Percentiles rank a stretch among this genome's conserved stretches.
Conservation (phyloP, 345 rosid species). For the Garcia nutans region DNA sequence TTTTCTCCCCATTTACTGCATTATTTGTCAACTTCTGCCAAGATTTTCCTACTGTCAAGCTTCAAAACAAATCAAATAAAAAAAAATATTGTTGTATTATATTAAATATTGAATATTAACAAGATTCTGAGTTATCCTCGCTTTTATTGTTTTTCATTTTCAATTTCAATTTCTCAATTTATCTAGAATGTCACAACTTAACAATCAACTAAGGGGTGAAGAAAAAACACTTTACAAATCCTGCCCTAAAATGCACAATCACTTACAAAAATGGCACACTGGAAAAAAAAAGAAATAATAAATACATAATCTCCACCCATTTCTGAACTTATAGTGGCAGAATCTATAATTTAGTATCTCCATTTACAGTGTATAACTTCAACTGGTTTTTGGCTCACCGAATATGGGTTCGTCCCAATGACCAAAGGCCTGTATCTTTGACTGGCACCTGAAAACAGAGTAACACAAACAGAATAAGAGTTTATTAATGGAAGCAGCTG, state of each 20-base stretch:
- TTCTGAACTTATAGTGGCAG: not conserved
- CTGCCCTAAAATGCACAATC: not conserved
- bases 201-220: too few relatives aligned
- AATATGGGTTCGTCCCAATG: constrained; percentile 80
- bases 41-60: too few relatives aligned
- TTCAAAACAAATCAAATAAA: too few relatives aligned
- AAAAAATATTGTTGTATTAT: too few relatives aligned
- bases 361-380: not conserved
- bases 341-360: not conserved
- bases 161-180: not conserved
- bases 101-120: too few relatives aligned
- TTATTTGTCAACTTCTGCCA: too few relatives aligned
- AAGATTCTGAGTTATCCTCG: too few relatives aligned
- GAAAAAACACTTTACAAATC: constrained; percentile 7
- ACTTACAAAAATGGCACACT: constrained; percentile 1
- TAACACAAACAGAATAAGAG: not conserved
- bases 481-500: not conserved
- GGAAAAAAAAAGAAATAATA: not conserved
- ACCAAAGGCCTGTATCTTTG: constrained; percentile 94
- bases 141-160: not conserved
- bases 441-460: constrained; percentile 63
- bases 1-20: too few relatives aligned
- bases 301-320: too few relatives aligned
- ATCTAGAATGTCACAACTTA: not conserved
- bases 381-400: constrained; percentile 35